Evolutionary conservation across 768 basidiomycete genomes (phyloP), one percentile per base, ranked within the genome.

Genomic region (Sistotremastrum niveocremeum): DNA sequence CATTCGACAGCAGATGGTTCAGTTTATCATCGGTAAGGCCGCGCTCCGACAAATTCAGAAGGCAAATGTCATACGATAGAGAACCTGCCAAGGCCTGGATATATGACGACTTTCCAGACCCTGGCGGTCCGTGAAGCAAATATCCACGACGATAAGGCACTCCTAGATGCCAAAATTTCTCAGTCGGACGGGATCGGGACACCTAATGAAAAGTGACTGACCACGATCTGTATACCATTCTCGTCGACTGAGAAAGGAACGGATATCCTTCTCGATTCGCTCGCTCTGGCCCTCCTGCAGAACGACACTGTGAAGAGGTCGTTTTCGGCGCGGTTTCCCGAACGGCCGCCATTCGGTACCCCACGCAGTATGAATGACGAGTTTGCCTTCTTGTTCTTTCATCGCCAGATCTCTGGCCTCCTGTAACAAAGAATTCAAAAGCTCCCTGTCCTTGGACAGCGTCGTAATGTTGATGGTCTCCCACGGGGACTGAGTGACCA

Each of bases 191-290:
- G 33, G 39, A 31, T 38, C 12, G 39, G 37, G 36, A 5, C 42
- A 44, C 35, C 10, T 29, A 44, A 5, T 12, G 12, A 6, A 37
- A 5, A 7, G 34, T 29, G 31, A 57, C 77, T 53, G 52, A 82
- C 94, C 95, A 76, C 95, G 71, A 58, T 97, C 88, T 34, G 87
- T 88, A 62, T 99, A 99, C 95, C 95, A 99, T 55, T 81, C 75
- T 31, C 84, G 76, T 50, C 95, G 69, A 5, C 69, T 70, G 50
- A 98, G 67, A 62, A 99, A 99, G 4, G 81, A 73, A 50, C 73
- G 76, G 38, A 94, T 65, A 59, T 99, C 95, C 5, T 62, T 57
- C 57, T 83, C 79, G n/a, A 99, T 78, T 52, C 70, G 74, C 64
- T 91, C 83, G n/a, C 77, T 72, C n/a, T 91, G 71, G 3, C 84